These are phyloP conservation scores for Teratosphaeria epicoccoides DNA, from an alignment of 2,329 filamentous ascomycete species.

Conservation along the genomic window DNA sequence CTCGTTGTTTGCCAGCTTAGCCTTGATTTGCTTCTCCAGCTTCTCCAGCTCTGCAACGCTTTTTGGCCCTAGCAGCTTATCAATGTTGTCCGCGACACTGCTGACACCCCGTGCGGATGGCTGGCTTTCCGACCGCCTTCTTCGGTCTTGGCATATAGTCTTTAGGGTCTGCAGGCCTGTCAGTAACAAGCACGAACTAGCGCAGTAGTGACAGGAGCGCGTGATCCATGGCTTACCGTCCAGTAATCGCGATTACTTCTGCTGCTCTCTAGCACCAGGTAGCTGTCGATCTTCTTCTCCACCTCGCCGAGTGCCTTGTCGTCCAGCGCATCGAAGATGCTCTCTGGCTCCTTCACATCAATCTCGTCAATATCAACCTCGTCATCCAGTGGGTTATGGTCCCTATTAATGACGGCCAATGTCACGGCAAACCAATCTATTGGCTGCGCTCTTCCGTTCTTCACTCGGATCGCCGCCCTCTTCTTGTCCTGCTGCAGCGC, in stretches of 20 bases:
- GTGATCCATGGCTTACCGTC: conserved; percentile 42
- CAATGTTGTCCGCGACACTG: conserved; percentile 78
- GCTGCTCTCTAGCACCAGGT: conserved; percentile 70
- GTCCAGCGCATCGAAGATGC: conserved; percentile 63
- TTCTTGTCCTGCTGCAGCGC: conserved; percentile 96
- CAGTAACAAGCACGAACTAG: conserved; percentile 8
- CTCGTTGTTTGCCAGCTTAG: conserved; percentile 78
- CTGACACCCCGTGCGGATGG: conserved; percentile 62
- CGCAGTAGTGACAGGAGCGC: not conserved
- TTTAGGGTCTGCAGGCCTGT: conserved; percentile 55
- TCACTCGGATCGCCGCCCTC: conserved; percentile 89
- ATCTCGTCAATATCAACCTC: conserved; percentile 65
- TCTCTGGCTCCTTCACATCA: conserved; percentile 67
- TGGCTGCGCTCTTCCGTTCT: conserved; percentile 78
- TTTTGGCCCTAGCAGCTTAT: conserved; percentile 77
- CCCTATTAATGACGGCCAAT: conserved; percentile 74
- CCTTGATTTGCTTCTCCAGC: conserved; percentile 75
- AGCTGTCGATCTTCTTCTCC: conserved; percentile 70
- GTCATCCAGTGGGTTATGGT: conserved; percentile 69
- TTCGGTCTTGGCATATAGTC: conserved; percentile 67
- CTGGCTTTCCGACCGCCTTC: conserved; percentile 52
- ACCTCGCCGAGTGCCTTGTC: conserved; percentile 61
- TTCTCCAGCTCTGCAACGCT: conserved; percentile 74
- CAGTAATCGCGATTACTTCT: conserved; percentile 75
- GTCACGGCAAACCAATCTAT: conserved; percentile 93